Evolutionary conservation across 805 yeast species (phyloP).

Genomic region (Candida argentea): DNA sequence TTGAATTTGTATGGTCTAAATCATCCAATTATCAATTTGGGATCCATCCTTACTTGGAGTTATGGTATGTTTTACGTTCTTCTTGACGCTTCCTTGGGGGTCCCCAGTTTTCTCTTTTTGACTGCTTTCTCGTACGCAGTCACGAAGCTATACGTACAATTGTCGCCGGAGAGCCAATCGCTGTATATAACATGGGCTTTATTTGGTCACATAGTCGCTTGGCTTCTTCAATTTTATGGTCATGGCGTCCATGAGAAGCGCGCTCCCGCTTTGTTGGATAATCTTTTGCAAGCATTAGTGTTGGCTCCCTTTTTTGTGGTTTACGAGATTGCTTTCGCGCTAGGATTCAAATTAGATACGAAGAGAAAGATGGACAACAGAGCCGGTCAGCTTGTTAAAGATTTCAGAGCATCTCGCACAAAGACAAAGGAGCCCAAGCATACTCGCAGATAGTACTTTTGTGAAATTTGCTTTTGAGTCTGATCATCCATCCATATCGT

Average conservation of each 20-base stretch:
- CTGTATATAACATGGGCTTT: conserved; percentile 21
- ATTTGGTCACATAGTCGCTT: conserved; percentile 42
- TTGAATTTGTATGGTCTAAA: conserved; percentile 8
- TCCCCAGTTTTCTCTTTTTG: conserved; percentile 19
- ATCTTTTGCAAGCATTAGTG: conserved; percentile 72
- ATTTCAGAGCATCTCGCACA: conserved; percentile 14
- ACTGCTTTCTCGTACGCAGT: conserved; percentile 13
- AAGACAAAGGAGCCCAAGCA: conserved; percentile 3
- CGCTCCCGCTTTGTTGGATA: conserved; percentile 83
- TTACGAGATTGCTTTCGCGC: conserved; percentile 59
- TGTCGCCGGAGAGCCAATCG: conserved; percentile 5
- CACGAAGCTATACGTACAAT: conserved; percentile 12
- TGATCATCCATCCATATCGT: too few relatives aligned
- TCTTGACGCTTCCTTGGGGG: conserved; percentile 39
- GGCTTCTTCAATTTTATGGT: conserved; percentile 84
- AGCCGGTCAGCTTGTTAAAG: conserved; percentile 31
- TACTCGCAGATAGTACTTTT: not conserved
- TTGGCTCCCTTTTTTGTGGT: conserved; percentile 86
- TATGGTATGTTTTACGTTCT: conserved; percentile 51
- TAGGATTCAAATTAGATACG: conserved; percentile 52
- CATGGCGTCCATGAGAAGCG: conserved; percentile 74
- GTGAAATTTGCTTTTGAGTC: not conserved
- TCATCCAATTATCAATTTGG: conserved; percentile 32
- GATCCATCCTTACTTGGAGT: conserved; percentile 32
- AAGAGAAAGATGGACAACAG: conserved; percentile 38